Evolutionary conservation across 345 rosid genomes (phyloP).

Genomic region (Isatis tinctoria): DNA sequence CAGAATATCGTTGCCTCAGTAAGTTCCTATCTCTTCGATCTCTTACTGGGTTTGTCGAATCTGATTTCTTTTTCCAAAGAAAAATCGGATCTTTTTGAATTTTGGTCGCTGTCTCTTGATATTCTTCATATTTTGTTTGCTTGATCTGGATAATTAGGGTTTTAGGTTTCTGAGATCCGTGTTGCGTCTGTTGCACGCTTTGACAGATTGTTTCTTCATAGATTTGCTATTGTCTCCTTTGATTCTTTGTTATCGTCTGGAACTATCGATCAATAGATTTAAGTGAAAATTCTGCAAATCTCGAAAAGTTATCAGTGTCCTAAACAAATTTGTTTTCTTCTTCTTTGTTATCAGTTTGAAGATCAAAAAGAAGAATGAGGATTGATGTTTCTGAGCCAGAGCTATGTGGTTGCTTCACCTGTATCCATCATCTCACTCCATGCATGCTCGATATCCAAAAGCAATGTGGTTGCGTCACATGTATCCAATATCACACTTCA

Average conservation of each 20-base stretch:
- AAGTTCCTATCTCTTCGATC: background rate
- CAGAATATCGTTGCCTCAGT: background rate
- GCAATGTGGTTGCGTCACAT: background rate
- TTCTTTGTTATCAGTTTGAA: background rate
- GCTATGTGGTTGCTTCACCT: background rate
- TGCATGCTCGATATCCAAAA: background rate
- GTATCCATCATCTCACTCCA: background rate
- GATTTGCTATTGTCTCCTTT: background rate
- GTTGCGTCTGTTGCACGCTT: background rate
- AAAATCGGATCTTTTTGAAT: background rate
- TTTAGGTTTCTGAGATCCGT: background rate
- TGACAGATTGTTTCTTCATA: background rate
- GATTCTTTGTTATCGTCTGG: background rate
- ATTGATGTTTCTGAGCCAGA: conserved; percentile 13
- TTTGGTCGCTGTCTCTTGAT: background rate
- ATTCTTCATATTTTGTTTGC: no score
- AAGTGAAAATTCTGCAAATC: background rate
- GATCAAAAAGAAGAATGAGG: conserved; percentile 6
- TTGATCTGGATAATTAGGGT: background rate
- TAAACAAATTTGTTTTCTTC: background rate
- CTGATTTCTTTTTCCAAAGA: background rate
- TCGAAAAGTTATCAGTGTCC: background rate
- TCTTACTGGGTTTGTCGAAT: background rate
- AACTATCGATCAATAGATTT: background rate
- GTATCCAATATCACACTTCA: background rate